Conservation (phyloP, 1,284 basidiomycete genomes). For the Leccinum pachyderme region DNA sequence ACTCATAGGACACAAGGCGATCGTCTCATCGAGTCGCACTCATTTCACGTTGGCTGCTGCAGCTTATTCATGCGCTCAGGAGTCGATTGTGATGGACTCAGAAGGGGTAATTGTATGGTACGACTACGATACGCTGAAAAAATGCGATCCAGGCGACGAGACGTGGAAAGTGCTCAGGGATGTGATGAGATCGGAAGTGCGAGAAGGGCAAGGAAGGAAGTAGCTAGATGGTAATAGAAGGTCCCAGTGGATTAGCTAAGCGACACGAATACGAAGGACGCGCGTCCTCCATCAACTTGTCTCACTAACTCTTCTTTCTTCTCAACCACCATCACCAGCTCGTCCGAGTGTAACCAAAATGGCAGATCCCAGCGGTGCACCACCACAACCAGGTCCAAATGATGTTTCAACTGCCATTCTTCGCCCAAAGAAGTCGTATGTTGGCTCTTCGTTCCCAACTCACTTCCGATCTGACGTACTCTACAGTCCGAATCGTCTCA, state of each 20-base stretch:
- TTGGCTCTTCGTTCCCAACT: slow-evolving; percentile 19
- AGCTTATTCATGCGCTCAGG: slow-evolving; percentile 63
- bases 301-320: slow-evolving; percentile 14
- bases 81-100: slow-evolving; percentile 58
- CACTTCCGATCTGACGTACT: slow-evolving; percentile 13
- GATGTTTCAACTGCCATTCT: slow-evolving; percentile 93
- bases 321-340: slow-evolving; percentile 18
- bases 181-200: slow-evolving; percentile 20
- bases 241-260: slow-evolving; percentile 15
- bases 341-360: slow-evolving; percentile 34
- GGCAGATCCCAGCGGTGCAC: slow-evolving; percentile 78
- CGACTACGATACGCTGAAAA: slow-evolving; percentile 63
- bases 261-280: slow-evolving; percentile 31
- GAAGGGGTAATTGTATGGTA: slow-evolving; percentile 72
- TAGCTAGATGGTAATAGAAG: slow-evolving; percentile 11
- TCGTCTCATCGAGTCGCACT: slow-evolving; percentile 34
- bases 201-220: slow-evolving; percentile 9
- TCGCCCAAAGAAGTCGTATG: slow-evolving; percentile 94
- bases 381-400: slow-evolving; percentile 73
- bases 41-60: slow-evolving; percentile 50
- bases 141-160: slow-evolving; percentile 57
- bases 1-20: slow-evolving; percentile 55
- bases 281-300: slow-evolving; percentile 38
- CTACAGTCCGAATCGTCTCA: slow-evolving; percentile 85
- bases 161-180: slow-evolving; percentile 29